Base-by-base conservation (phyloP, 2,329 filamentous ascomycete genomes). In the Pleoardoris graminearum region DNA sequence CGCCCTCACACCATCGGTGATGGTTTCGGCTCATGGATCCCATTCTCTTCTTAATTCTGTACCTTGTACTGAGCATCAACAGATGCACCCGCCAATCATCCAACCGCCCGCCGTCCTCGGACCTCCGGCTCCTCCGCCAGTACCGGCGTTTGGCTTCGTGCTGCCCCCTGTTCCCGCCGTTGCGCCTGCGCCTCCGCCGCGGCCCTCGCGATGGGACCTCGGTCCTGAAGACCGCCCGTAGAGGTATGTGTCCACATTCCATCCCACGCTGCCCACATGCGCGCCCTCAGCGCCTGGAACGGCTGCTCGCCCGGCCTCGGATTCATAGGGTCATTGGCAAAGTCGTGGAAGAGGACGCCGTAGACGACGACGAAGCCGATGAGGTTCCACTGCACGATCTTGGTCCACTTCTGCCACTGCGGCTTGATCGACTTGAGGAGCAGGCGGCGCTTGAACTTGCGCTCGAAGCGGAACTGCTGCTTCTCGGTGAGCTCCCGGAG, bases 401-500 rank as follows among this genome's bases (percentile, higher is more conserved):
- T 85, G 50, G 87, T 77, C 54, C 76, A 79, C 70, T 86, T 89
- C 36, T 82, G 80, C 85, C 86, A 90, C 42, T 74, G 71, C 7
- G 87, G 87, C 19, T 85, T 77, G 35, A 81, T 79, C 67, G 81
- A 82, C 62, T 84, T 83, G 60, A 89, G 73, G 52, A 80, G 79
- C 22, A 88, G 74, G 48, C 89, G 81, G 47, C 89, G 81, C 75
- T 90, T 88, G 75, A 88, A 92, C 68, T 88, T 86, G 71, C 88
- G 85, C 77, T 93, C 89, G 62, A 91, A 86, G 37, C 85, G 82
- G 69, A 92, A 88, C 73, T 92, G 86, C 67, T 91, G 85, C 71
- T 88, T 88, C 41, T 80, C 76, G 32, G 84, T 84, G 53, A 93
- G 81, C 67, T 84, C 82, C 57, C 80, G 76, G 73, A 93, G 89